These are phyloP conservation scores for Hydnomerulius pinastri DNA, from an alignment of 768 basidiomycete genomes.

Conservation along the genomic window DNA sequence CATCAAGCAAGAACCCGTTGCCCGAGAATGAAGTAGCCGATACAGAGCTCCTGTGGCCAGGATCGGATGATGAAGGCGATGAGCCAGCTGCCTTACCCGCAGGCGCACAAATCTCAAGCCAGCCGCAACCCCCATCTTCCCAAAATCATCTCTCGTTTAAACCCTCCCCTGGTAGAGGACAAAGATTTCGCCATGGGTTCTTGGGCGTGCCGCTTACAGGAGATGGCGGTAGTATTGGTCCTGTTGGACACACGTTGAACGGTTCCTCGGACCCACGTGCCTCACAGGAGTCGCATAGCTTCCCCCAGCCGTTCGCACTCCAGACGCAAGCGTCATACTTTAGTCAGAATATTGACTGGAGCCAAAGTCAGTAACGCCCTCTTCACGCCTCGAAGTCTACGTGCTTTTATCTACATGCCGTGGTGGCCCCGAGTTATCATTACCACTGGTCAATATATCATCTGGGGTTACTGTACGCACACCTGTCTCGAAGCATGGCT, in stretches of 20 bases:
- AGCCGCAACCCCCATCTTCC: not conserved
- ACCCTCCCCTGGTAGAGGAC: conserved; percentile 14
- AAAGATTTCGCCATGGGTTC: conserved; percentile 20
- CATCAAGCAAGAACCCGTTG: not conserved
- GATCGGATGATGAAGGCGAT: conserved; percentile 22
- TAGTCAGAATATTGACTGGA: conserved; percentile 40
- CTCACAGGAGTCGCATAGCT: conserved; percentile 19
- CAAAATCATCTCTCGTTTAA: not conserved
- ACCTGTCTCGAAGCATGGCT: no score
- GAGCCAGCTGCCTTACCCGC: not conserved
- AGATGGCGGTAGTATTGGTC: not conserved
- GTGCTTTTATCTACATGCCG: not conserved
- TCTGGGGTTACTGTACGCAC: no score
- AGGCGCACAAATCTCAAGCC: not conserved
- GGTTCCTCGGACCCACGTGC: not conserved
- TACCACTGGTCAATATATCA: not conserved
- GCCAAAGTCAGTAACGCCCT: conserved; percentile 29
- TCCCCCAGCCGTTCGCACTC: conserved; percentile 36
- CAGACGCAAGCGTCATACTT: conserved; percentile 59
- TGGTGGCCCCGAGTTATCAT: not conserved
- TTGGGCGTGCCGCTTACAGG: conserved; percentile 17
- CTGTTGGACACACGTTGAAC: not conserved
- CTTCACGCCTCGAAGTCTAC: not conserved
- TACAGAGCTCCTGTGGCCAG: conserved; percentile 29
- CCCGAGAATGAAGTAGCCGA: conserved; percentile 11